A percentile compares a stretch with the other conserved stretches of the same genome.
phyloP scores from a whole-genome alignment of 768 basidiomycete genomes.

The Galerina marginata region DNA sequence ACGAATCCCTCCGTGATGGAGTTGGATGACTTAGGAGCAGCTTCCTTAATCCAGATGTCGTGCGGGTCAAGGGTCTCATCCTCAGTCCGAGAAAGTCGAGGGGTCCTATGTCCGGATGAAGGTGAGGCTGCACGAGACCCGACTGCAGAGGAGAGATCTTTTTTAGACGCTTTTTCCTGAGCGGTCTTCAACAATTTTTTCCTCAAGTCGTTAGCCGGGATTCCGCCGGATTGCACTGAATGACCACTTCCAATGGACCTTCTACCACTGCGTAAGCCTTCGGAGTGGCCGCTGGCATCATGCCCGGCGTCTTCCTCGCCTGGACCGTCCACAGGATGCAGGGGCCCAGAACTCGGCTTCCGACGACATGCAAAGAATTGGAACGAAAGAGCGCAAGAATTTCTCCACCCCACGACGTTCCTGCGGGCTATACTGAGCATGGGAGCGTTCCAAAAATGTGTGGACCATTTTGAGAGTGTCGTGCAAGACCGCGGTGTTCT shows the following conservation, averaged over 20 bases:
- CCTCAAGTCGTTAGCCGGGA: conserved; percentile 71
- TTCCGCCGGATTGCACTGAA: conserved; percentile 46
- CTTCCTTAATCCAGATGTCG: conserved; percentile 69
- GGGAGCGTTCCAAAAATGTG: conserved; percentile 88
- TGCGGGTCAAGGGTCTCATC: conserved; percentile 37
- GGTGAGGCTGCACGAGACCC: conserved; percentile 51
- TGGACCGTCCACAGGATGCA: conserved; percentile 54
- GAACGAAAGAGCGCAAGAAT: conserved; percentile 85
- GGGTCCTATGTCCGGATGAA: conserved; percentile 38
- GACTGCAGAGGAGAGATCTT: conserved; percentile 34
- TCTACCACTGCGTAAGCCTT: conserved; percentile 48
- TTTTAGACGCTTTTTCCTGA: conserved; percentile 55
- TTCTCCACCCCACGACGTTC: conserved; percentile 87
- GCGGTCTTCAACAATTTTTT: conserved; percentile 81
- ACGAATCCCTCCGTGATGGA: background rate
- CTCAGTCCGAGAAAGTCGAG: conserved; percentile 30
- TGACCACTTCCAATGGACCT: conserved; percentile 49
- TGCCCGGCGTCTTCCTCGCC: conserved; percentile 46
- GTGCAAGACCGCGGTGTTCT: conserved; percentile 80
- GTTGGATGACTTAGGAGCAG: conserved; percentile 24
- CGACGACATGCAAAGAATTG: conserved; percentile 75
- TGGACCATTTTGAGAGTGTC: conserved; percentile 91
- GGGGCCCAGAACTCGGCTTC: conserved; percentile 70
- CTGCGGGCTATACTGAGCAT: conserved; percentile 69
- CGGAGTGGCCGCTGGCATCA: conserved; percentile 34